Evolutionary conservation across 306 rosid species (phyloP), one percentile per base, ranked within the genome.

Genomic region (Myrica gale): DNA sequence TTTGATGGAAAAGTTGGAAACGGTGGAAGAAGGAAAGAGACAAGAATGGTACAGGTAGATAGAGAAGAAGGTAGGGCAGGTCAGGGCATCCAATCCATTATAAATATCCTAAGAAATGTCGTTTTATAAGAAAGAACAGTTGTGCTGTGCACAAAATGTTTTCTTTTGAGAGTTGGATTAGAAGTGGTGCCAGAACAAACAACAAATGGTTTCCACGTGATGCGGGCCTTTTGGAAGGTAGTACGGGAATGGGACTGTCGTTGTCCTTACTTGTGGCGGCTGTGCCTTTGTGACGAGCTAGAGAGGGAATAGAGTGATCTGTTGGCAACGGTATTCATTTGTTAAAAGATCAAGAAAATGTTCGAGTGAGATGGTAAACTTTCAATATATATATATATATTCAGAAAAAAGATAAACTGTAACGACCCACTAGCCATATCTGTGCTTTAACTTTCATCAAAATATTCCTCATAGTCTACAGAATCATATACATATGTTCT

Each of bases 201-300:
- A 84, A 78, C 81, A 84, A 82, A 74, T 11, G 87, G 95, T 69
- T 80, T 81, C 86, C 97, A 91, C 96, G 97, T 94, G 97, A 94
- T 85, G 95, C 90, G 92, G 96, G 91, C 89, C 94, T 90, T 85
- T 90, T 85, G 88, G 89, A 85, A 71, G 82, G 72, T 89, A 87
- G 92, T 86, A 76, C 89, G 81, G 86, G 91, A 84, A 89, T 82
- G 93, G 91, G 88, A 92, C 87, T 89, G 96, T 92, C 97, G 56
- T 87, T 90, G 98, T 94, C 98, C 95, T 90, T 91, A 87, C 90
- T 82, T 82, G 73, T 87, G 97, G 96, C 93, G 93, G 96, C 97
- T 90, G 76, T 84, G 84, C 82, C 71, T 46, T 80, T 65, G 37
- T 32, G 37, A 32, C 37, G 37, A 32, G n/a, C n/a, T n/a, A n/a